Percentiles rank a stretch among this genome's conserved stretches.
Conservation (phyloP, 495 filamentous ascomycete species). For the Lasiosphaeria ovina region DNA sequence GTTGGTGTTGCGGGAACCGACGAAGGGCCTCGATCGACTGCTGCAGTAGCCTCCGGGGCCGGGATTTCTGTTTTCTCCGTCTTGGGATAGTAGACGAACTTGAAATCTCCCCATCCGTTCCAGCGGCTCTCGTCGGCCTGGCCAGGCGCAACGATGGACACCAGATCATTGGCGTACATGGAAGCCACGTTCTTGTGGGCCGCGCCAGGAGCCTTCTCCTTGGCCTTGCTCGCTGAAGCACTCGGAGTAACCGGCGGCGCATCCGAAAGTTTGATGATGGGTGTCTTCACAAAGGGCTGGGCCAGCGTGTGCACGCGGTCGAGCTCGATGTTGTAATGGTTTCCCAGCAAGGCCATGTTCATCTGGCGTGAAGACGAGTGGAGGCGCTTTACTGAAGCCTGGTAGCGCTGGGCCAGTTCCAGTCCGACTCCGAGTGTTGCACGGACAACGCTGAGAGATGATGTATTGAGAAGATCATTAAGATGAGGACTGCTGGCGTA, state of each 20-base stretch:
- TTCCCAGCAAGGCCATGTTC: constrained; percentile 70
- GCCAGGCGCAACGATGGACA: constrained; percentile 57
- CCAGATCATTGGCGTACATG: constrained; percentile 74
- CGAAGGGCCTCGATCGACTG: constrained; percentile 12
- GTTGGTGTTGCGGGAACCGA: constrained; percentile 43
- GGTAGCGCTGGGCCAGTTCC: constrained; percentile 86
- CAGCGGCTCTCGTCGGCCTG: constrained; percentile 42
- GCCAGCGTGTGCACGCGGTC: constrained; percentile 82
- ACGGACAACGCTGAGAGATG: constrained; percentile 71
- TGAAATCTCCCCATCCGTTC: constrained; percentile 51
- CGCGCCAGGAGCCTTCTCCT: constrained; percentile 58
- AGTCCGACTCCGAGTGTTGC: constrained; percentile 72
- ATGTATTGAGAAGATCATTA: constrained; percentile 82
- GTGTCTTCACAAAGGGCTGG: constrained; percentile 73
- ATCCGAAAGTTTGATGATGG: constrained; percentile 38
- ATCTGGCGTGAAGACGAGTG: constrained; percentile 55
- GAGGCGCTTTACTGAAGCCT: constrained; percentile 76
- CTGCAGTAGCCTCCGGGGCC: constrained; percentile 8
- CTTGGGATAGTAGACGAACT: constrained; percentile 46
- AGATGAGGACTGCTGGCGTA: constrained; percentile 88
- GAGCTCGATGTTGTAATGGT: constrained; percentile 92
- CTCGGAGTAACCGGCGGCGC: constrained; percentile 45
- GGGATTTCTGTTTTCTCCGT: constrained; percentile 15
- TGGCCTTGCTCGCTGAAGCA: constrained; percentile 57
- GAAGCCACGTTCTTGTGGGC: constrained; percentile 44